These are phyloP conservation scores for Nakazawaea sp. DNA, from an alignment of 805 yeast species.

Conservation along the genomic window DNA sequence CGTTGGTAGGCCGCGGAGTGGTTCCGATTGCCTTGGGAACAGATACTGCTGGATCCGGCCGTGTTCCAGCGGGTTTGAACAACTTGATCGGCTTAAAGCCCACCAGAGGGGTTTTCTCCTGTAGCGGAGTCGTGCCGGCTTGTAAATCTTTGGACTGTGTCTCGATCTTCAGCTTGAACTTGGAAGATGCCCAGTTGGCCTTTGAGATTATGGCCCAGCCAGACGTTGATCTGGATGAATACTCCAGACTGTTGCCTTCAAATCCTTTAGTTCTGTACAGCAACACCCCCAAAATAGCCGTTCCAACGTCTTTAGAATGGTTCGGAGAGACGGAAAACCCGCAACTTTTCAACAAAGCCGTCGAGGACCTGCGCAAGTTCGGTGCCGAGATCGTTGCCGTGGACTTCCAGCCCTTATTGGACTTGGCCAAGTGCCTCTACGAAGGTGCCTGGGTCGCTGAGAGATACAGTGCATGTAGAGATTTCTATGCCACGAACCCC, in stretches of 20 bases:
- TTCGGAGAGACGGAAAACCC: conserved; percentile 79
- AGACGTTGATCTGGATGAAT: conserved; percentile 67
- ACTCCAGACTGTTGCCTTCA: conserved; percentile 68
- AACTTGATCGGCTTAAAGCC: conserved; percentile 92
- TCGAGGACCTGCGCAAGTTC: conserved; percentile 40
- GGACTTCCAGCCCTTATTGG: conserved; percentile 71
- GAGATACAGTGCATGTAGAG: conserved; percentile 77
- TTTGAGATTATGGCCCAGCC: conserved; percentile 66
- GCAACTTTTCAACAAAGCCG: conserved; percentile 53
- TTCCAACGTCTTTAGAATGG: conserved; percentile 73
- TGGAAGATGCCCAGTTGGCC: conserved; percentile 77
- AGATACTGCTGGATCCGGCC: conserved; percentile 97
- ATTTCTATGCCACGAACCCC: conserved; percentile 64
- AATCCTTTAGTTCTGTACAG: conserved; percentile 59
- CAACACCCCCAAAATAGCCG: conserved; percentile 57
- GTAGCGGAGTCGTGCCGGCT: conserved; percentile 94
- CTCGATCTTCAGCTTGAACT: conserved; percentile 71
- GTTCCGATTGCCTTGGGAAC: conserved; percentile 91
- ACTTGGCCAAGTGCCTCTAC: conserved; percentile 80
- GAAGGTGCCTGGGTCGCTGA: conserved; percentile 99
- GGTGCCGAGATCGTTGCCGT: conserved; percentile 56
- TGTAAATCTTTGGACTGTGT: conserved; percentile 93
- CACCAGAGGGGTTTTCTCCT: conserved; percentile 79
- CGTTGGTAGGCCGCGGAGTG: conserved; percentile 81
- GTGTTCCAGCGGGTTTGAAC: conserved; percentile 95